Conservation (phyloP, 2,329 filamentous ascomycete species). For the Aureobasidium sp. region DNA sequence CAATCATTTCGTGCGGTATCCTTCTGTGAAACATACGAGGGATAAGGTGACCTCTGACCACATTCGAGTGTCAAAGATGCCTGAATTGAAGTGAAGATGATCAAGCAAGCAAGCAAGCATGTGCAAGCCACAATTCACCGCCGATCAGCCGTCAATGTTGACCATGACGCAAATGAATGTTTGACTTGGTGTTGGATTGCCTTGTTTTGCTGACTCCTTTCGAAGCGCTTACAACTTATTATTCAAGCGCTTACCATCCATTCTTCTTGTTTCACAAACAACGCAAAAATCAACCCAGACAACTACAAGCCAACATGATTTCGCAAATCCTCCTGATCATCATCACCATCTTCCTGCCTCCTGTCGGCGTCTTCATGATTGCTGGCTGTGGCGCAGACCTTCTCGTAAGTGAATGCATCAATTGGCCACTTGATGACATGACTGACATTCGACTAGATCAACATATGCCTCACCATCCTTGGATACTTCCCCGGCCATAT, state of each 20-base stretch:
- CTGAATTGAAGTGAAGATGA: too few relatives aligned
- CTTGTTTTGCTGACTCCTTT: not conserved
- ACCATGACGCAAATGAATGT: not conserved
- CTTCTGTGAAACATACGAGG: too few relatives aligned
- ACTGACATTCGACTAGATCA: slow-evolving; percentile 28
- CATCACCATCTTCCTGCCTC: slow-evolving; percentile 43
- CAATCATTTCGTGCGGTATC: too few relatives aligned
- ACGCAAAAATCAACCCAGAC: not conserved
- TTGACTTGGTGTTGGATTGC: too few relatives aligned
- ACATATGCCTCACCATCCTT: slow-evolving; percentile 41
- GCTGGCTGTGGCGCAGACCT: slow-evolving; percentile 45
- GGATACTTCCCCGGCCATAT: slow-evolving; percentile 68
- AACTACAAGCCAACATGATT: slow-evolving; percentile 23
- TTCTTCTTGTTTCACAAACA: not conserved
- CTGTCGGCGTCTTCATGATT: slow-evolving; percentile 42
- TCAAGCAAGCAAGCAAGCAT: too few relatives aligned
- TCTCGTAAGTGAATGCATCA: slow-evolving; percentile 18
- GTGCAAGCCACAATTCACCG: not conserved
- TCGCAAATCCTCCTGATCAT: slow-evolving; percentile 37
- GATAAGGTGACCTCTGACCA: too few relatives aligned
- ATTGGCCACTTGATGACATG: too few relatives aligned
- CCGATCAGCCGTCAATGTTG: not conserved
- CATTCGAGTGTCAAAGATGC: too few relatives aligned
- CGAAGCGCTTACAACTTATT: not conserved
- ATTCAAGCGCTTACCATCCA: not conserved